phyloP scores from a whole-genome alignment of 2,329 filamentous ascomycete species.

The Alternaria ventricosa region DNA sequence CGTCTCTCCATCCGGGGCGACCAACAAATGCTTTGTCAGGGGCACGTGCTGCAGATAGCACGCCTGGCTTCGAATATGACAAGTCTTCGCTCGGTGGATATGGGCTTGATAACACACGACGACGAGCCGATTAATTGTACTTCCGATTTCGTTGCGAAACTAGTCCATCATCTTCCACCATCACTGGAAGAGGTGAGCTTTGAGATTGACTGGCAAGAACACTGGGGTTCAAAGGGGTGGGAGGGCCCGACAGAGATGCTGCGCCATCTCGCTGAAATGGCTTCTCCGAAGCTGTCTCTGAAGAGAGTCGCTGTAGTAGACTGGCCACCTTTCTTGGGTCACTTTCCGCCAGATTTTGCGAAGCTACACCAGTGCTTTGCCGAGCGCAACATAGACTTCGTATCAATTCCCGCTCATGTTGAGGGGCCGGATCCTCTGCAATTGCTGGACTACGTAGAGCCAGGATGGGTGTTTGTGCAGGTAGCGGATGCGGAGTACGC shows the following conservation, averaged over 20 bases:
- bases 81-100: constrained; percentile 6
- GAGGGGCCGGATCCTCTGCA: constrained; percentile 4
- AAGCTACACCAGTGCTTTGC: constrained; percentile 4
- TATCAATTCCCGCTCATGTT: constrained; percentile 4
- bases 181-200: constrained; percentile 8
- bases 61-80: constrained; percentile 3
- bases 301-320: constrained; percentile 7
- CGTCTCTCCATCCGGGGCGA: constrained; percentile 7
- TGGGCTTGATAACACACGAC: constrained; percentile 9
- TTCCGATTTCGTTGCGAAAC: not conserved
- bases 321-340: constrained; percentile 8
- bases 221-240: constrained; percentile 12
- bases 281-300: not conserved
- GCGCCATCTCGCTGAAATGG: not conserved
- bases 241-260: constrained; percentile 10
- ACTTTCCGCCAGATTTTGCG: constrained; percentile 7
- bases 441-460: constrained; percentile 8
- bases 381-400: not conserved
- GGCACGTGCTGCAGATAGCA: constrained; percentile 4
- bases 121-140: constrained; percentile 1
- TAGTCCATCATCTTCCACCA: constrained; percentile 1
- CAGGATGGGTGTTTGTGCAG: constrained; percentile 8
- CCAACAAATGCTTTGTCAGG: constrained; percentile 2
- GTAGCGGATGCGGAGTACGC: not conserved
- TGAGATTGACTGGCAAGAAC: constrained; percentile 12